These are phyloP conservation scores for Coniosporium tulheliwenetii DNA, from an alignment of 2,329 filamentous ascomycete genomes.

Conservation along the genomic window DNA sequence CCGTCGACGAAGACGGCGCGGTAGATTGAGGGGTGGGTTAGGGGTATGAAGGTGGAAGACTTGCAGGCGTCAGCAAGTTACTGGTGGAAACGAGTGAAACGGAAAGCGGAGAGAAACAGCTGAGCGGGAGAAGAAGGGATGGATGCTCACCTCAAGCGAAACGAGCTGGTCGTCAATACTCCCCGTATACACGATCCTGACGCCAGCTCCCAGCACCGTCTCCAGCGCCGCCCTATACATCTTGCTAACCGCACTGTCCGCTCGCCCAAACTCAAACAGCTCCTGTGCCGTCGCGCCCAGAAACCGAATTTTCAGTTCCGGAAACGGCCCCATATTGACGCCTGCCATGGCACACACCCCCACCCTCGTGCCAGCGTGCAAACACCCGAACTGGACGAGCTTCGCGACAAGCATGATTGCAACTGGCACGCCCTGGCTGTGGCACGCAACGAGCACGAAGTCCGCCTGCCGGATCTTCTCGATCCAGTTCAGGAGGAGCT, in stretches of 20 bases:
- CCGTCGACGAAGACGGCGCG: slow-evolving; percentile 94
- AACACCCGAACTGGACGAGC: slow-evolving; percentile 75
- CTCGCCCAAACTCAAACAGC: slow-evolving; percentile 82
- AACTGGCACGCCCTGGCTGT: slow-evolving; percentile 91
- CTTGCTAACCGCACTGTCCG: slow-evolving; percentile 66
- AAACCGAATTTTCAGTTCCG: slow-evolving; percentile 79
- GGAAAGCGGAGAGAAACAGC: no score
- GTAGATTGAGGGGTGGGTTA: slow-evolving; percentile 84
- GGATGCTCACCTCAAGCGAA: slow-evolving; percentile 56
- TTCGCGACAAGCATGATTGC: slow-evolving; percentile 85
- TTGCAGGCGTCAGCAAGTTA: slow-evolving; percentile 8
- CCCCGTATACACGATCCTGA: slow-evolving; percentile 72
- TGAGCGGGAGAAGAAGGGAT: neutral
- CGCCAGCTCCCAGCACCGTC: slow-evolving; percentile 60
- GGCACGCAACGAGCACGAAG: slow-evolving; percentile 80
- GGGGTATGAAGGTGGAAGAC: slow-evolving; percentile 76
- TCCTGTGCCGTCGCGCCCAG: slow-evolving; percentile 86
- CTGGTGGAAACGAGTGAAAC: neutral
- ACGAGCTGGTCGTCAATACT: slow-evolving; percentile 97
- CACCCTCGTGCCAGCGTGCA: slow-evolving; percentile 53
- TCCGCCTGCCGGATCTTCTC: slow-evolving; percentile 78
- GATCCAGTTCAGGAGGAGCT: slow-evolving; percentile 85
- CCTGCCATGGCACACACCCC: slow-evolving; percentile 84
- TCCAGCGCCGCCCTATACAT: slow-evolving; percentile 65
- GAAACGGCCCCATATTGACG: slow-evolving; percentile 83